These are phyloP conservation scores for Plenodomus lindquistii DNA, from an alignment of 2,329 filamentous ascomycete genomes.

Conservation along the genomic window DNA sequence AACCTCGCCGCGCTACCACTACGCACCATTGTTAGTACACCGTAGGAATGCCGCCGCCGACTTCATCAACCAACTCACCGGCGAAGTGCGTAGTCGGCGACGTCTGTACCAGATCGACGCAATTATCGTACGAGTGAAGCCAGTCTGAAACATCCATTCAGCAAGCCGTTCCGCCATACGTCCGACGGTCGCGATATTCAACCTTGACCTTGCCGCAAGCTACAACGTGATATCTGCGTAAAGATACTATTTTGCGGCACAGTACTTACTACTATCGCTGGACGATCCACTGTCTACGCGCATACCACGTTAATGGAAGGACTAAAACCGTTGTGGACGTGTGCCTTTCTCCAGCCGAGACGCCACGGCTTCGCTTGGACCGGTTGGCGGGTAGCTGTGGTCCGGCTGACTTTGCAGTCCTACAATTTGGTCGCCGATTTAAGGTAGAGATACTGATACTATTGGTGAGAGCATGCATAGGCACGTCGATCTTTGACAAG, in stretches of 20 bases:
- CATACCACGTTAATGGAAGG: slow-evolving; percentile 14
- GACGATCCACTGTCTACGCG: slow-evolving; percentile 13
- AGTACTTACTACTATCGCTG: slow-evolving; percentile 8
- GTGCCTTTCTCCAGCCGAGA: slow-evolving; percentile 12
- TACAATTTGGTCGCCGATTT: slow-evolving; percentile 25
- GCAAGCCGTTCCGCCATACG: neutral
- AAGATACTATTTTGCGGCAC: slow-evolving; percentile 2
- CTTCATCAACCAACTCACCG: neutral
- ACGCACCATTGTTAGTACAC: neutral
- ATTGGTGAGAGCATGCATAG: slow-evolving; percentile 13
- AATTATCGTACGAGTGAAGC: slow-evolving; percentile 8
- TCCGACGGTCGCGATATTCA: neutral
- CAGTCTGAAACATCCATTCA: slow-evolving; percentile 4
- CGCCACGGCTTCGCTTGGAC: slow-evolving; percentile 12
- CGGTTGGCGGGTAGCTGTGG: slow-evolving; percentile 1
- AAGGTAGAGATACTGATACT: slow-evolving; percentile 4
- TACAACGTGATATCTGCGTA: neutral
- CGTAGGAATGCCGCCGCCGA: neutral
- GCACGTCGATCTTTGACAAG: slow-evolving; percentile 9
- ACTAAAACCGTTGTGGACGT: slow-evolving; percentile 13
- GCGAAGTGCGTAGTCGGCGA: slow-evolving; percentile 4
- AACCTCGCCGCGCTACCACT: neutral
- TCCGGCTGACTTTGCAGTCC: slow-evolving; percentile 16
- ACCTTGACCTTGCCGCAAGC: slow-evolving; percentile 4
- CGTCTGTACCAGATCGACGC: slow-evolving; percentile 1